Evolutionary conservation across 2,329 filamentous ascomycete genomes (phyloP).

Genomic region (Periconia sp.): DNA sequence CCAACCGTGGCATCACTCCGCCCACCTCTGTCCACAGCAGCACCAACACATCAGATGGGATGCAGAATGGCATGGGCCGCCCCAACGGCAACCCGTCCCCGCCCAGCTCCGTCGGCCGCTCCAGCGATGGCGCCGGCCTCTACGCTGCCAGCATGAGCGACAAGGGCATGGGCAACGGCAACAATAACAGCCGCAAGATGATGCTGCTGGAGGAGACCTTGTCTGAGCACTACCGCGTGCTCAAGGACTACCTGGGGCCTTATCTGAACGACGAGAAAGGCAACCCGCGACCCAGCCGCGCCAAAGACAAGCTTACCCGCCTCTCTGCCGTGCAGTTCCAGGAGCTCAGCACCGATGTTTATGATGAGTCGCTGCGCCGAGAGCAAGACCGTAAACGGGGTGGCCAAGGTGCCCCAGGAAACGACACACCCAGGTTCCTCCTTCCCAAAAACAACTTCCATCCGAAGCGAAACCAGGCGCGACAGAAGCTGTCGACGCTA

Average conservation of each 20-base stretch:
- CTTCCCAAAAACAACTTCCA: constrained; percentile 90
- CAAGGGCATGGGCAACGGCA: constrained; percentile 59
- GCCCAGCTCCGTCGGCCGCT: constrained; percentile 84
- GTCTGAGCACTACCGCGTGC: constrained; percentile 78
- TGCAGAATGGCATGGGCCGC: constrained; percentile 61
- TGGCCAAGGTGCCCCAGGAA: constrained; percentile 55
- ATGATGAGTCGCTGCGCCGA: constrained; percentile 88
- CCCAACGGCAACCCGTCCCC: constrained; percentile 72
- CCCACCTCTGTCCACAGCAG: constrained; percentile 48
- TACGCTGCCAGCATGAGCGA: constrained; percentile 62
- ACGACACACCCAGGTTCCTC: constrained; percentile 64
- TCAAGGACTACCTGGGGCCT: constrained; percentile 76
- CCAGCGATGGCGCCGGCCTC: constrained; percentile 77
- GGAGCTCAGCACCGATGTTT: constrained; percentile 96
- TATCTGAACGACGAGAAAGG: constrained; percentile 76
- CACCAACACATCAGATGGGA: constrained; percentile 47
- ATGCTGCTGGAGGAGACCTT: constrained; percentile 71
- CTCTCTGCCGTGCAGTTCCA: constrained; percentile 93
- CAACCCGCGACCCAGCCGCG: constrained; percentile 80
- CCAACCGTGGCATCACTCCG: constrained; percentile 41
- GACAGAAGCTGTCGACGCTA: constrained; percentile 90
- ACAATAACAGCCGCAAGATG: constrained; percentile 67
- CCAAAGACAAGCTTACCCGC: constrained; percentile 90
- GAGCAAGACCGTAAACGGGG: constrained; percentile 66
- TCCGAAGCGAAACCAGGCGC: constrained; percentile 96